Percentiles rank a stretch among this genome's conserved stretches.
Evolutionary conservation across 371 early-diverging fungal genomes (phyloP).

Genomic region (Phascolomyces articulosus): DNA sequence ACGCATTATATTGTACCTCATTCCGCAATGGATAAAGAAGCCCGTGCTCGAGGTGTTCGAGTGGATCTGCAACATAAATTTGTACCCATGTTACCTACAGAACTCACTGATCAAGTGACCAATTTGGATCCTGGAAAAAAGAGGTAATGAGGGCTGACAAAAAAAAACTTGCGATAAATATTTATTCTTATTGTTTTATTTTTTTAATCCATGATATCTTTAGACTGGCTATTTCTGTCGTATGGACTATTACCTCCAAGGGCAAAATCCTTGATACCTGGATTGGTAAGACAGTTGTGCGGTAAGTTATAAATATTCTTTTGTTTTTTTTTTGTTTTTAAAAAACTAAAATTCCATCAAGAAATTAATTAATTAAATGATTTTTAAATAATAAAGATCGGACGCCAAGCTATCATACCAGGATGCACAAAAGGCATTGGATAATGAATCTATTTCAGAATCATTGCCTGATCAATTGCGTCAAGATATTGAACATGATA

Average conservation of each 20-base stretch:
- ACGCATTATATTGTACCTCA: constrained; percentile 89
- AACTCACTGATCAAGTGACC: constrained; percentile 78
- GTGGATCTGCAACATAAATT: constrained; percentile 89
- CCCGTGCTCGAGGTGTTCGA: constrained; percentile 87
- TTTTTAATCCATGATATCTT: no score
- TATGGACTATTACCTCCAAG: constrained; percentile 78
- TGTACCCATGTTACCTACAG: constrained; percentile 96
- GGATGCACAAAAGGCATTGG: constrained; percentile 82
- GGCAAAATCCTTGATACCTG: constrained; percentile 64
- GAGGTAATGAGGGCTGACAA: constrained; percentile 27
- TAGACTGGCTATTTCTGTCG: constrained; percentile 83
- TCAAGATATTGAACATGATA: constrained; percentile 40
- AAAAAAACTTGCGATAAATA: no score
- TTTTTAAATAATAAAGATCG: constrained; percentile 28
- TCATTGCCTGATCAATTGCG: not conserved
- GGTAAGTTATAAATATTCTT: constrained; percentile 19
- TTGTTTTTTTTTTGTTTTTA: not conserved
- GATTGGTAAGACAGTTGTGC: constrained; percentile 82
- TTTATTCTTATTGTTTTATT: no score
- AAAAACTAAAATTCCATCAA: not conserved
- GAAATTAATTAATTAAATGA: not conserved
- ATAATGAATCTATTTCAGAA: constrained; percentile 36
- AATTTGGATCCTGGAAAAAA: constrained; percentile 28
- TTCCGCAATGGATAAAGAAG: constrained; percentile 90
- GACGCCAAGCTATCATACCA: constrained; percentile 78